Evolutionary conservation across 345 rosid genomes (phyloP).

Genomic region (Hevea brasiliensis): DNA sequence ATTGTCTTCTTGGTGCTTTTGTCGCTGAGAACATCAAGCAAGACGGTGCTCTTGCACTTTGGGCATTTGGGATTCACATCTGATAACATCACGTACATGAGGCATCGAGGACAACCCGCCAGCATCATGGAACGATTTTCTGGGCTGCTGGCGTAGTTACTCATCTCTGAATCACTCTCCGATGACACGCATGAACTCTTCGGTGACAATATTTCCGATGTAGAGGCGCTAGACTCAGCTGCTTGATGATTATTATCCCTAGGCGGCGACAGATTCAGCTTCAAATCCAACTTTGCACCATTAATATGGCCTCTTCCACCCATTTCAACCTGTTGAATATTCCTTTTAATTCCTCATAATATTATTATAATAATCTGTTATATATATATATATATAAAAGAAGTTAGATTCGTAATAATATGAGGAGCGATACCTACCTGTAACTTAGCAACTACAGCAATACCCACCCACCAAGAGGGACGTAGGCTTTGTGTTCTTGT

Average conservation of each 20-base stretch:
- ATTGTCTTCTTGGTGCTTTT: neutral
- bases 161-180: conserved; percentile 24
- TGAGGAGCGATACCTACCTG: no score
- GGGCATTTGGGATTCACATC: conserved; percentile 57
- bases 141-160: conserved; percentile 12
- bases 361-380: no score
- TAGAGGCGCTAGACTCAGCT: neutral
- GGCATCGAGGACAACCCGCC: conserved; percentile 60
- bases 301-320: conserved; percentile 21
- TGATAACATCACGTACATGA: conserved; percentile 63
- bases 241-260: conserved; percentile 10
- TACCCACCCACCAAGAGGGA: no score
- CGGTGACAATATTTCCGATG: conserved; percentile 16
- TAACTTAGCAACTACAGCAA: no score
- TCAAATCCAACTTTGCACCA: conserved; percentile 40
- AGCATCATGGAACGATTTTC: conserved; percentile 39
- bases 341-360: no score
- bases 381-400: no score
- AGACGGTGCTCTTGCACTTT: conserved; percentile 52
- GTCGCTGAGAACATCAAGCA: conserved; percentile 36
- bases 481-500: no score
- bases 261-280: conserved; percentile 48
- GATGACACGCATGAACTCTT: conserved; percentile 53
- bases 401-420: no score
- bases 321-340: conserved; percentile 16